A percentile compares a stretch with the other conserved stretches of the same genome.
Evolutionary conservation across 345 rosid species (phyloP).

Genomic region (Euphorbia tirucalli): DNA sequence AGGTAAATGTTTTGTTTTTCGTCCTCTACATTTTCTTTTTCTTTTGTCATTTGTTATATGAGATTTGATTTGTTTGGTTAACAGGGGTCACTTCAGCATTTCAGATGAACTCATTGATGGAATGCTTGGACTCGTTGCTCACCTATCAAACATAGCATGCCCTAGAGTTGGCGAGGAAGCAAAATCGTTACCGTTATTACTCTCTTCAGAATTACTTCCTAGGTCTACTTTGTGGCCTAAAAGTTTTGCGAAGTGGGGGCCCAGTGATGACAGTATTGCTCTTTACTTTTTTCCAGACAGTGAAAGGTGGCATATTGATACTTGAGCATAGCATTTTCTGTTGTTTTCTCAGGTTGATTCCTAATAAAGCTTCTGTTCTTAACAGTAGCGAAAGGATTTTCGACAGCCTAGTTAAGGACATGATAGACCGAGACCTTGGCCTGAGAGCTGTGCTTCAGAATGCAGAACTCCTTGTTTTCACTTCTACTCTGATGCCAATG

Average conservation of each 20-base stretch:
- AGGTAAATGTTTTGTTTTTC: constrained; percentile 37
- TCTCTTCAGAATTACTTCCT: constrained; percentile 50
- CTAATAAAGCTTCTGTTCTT: constrained; percentile 1
- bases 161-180: constrained; percentile 44
- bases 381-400: constrained; percentile 44
- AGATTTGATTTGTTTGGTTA: constrained; percentile 9
- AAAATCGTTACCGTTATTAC: constrained; percentile 35
- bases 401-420: constrained; percentile 42
- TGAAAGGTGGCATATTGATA: constrained; percentile 36
- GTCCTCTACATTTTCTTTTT: not conserved
- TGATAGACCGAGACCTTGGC: constrained; percentile 48
- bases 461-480: constrained; percentile 65
- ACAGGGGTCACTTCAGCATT: constrained; percentile 54
- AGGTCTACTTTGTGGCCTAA: constrained; percentile 58
- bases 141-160: constrained; percentile 65
- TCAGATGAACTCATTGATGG: constrained; percentile 13
- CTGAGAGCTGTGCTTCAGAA: constrained; percentile 47
- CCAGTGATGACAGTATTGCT: constrained; percentile 50
- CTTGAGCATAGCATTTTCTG: not conserved
- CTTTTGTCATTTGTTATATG: not conserved
- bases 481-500: constrained; percentile 56
- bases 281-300: constrained; percentile 59
- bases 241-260: constrained; percentile 46
- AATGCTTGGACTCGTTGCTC: constrained; percentile 45
- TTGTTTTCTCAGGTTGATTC: not conserved